Evolutionary conservation across 352 stramenopile genomes (phyloP).

Genomic region (Globisporangium polare): DNA sequence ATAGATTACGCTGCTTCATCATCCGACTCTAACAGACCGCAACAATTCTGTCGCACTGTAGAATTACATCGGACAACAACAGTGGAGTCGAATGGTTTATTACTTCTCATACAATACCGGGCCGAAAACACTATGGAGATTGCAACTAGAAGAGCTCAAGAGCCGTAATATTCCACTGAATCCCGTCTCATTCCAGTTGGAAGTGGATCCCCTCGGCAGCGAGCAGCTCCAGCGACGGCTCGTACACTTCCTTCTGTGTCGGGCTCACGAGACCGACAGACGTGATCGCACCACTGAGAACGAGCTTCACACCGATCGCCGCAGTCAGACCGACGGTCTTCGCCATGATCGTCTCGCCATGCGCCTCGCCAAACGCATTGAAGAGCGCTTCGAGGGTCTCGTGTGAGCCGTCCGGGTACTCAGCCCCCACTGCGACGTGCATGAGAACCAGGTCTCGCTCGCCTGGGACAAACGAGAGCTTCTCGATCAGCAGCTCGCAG

Average conservation of each 20-base stretch:
- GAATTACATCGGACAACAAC: too few relatives aligned
- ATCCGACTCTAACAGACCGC: too few relatives aligned
- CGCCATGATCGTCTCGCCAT: constrained; percentile 74
- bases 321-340: constrained; percentile 84
- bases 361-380: constrained; percentile 41
- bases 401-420: constrained; percentile 30
- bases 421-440: constrained; percentile 38
- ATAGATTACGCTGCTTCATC: too few relatives aligned
- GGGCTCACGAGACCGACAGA: constrained; percentile 53
- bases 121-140: too few relatives aligned
- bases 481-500: constrained; percentile 47
- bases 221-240: constrained; percentile 35
- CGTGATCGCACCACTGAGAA: constrained; percentile 52
- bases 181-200: too few relatives aligned
- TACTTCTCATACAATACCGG: too few relatives aligned
- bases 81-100: too few relatives aligned
- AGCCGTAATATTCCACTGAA: too few relatives aligned
- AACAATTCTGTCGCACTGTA: too few relatives aligned
- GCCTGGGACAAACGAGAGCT: constrained; percentile 46
- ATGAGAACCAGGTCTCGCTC: constrained; percentile 83
- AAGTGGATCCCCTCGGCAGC: constrained; percentile 46
- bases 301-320: constrained; percentile 69
- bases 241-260: constrained; percentile 52
- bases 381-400: constrained; percentile 56
- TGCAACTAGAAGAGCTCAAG: too few relatives aligned